Base-by-base conservation (phyloP, 768 basidiomycete genomes). In the Tylopilus rubrobrunneus region DNA sequence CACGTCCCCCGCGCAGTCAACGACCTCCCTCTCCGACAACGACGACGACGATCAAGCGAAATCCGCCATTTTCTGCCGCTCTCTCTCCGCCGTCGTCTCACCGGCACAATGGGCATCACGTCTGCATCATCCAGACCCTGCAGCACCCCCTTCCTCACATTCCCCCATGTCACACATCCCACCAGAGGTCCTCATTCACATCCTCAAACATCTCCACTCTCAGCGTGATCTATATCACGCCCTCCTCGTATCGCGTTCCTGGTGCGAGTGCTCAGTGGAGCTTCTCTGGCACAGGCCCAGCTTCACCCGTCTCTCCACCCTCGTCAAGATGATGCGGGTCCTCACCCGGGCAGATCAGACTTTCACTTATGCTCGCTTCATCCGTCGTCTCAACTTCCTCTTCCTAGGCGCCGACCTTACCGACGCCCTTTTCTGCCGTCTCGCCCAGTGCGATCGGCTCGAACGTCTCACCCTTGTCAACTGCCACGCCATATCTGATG, bases 191-290 rank as follows among this genome's bases (percentile, higher is more conserved):
- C 84, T 98, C 65, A 89, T 97, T 15, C 87, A 96, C 67, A 89
- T 98, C 64, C 80, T 99, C 61, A 89, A 87, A 59, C 83, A 93
- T 62, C 78, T 99, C 12, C 82, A 87, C 60, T 78, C 82, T 0
- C 74, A 86, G 29, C 77, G 79, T 55, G 90, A 96, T 69, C 79
- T 98, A 45, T 82, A 87, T 58, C 75, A 78, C 58, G 79, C 83
- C 39, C 78, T 95, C 56, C 83, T 87, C 52, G 94, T 98, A 27
- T 93, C 86, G 19, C 85, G 91, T 53, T 79, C 84, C 27, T 99
- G 96, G 94, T 98, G 93, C 77, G 88, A 95, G 67, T 97, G 93
- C 71, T 85, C 92, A 29, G 93, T 95, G 41, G 92, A 98, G 70
- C 80, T 98, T 21, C 78, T 98, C 23, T 99, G 95, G 95, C 87